phyloP scores from a whole-genome alignment of 176 grass and related monocot genomes.

The Triticum turgidum region DNA sequence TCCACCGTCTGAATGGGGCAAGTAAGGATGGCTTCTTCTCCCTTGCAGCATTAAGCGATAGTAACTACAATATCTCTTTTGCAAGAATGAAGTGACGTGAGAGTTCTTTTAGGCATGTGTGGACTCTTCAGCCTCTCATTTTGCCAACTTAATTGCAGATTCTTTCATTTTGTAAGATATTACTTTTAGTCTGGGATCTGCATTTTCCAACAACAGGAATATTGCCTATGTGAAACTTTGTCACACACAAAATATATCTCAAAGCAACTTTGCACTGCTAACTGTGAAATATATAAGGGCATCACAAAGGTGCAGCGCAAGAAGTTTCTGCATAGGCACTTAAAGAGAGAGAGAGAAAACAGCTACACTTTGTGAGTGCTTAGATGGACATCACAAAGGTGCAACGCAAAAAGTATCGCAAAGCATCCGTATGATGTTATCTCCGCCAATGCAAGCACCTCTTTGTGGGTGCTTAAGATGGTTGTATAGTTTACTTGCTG shows the following conservation, averaged over 20 bases:
- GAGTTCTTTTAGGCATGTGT: background rate
- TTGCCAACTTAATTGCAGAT: constrained; percentile 9
- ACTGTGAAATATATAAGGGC: constrained; percentile 12
- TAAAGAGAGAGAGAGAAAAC: constrained; percentile 3
- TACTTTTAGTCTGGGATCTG: constrained; percentile 1
- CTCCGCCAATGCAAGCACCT: constrained; percentile 5
- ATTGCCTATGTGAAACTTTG: background rate
- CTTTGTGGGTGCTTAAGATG: constrained; percentile 1
- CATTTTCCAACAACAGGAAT: constrained; percentile 13
- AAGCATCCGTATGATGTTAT: background rate
- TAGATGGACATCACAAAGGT: too few species aligned
- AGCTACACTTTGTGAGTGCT: background rate
- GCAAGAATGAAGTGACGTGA: constrained; percentile 3
- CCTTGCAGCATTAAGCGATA: constrained; percentile 5
- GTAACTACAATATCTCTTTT: background rate
- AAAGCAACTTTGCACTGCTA: background rate
- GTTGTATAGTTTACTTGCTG: constrained; percentile 5
- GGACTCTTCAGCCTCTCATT: background rate
- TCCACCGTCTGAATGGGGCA: constrained; percentile 97
- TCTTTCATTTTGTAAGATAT: constrained; percentile 21
- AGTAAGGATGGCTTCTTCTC: constrained; percentile 66
- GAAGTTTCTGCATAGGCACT: background rate
- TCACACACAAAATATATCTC: constrained; percentile 11
- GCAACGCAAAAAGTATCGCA: background rate
- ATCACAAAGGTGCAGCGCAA: background rate